phyloP scores from a whole-genome alignment of 148 eudicot species.

The Rhododendron griersonianum region DNA sequence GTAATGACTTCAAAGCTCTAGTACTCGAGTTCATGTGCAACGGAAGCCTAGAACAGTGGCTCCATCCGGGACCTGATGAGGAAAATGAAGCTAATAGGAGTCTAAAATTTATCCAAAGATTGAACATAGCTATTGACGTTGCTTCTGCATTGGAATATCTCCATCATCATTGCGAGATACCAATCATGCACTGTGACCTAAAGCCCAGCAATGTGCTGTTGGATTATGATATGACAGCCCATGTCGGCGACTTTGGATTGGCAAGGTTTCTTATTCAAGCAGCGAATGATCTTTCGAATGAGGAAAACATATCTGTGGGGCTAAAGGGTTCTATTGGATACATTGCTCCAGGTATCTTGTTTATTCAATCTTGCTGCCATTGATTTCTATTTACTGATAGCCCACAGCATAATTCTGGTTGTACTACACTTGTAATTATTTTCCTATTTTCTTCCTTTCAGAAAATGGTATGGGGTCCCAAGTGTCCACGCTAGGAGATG shows the following conservation, averaged over 20 bases:
- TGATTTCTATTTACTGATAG: background rate
- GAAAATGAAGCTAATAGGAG: background rate
- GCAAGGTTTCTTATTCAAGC: constrained; percentile 8
- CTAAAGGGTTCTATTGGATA: constrained; percentile 23
- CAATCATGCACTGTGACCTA: constrained; percentile 21
- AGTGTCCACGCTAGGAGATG: no score
- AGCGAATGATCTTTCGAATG: background rate
- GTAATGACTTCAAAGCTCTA: constrained; percentile 16
- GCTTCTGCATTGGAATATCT: constrained; percentile 20
- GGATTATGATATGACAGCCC: background rate
- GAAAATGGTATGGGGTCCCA: constrained; percentile 17
- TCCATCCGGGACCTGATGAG: constrained; percentile 1
- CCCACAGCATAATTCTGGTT: background rate
- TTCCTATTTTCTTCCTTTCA: background rate
- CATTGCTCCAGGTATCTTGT: constrained; percentile 11
- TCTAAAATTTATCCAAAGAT: background rate
- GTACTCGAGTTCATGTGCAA: constrained; percentile 16
- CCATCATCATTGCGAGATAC: constrained; percentile 13
- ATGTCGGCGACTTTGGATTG: background rate
- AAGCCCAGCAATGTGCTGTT: constrained; percentile 20
- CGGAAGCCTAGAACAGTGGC: constrained; percentile 20
- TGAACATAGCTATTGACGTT: constrained; percentile 14
- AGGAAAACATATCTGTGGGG: background rate
- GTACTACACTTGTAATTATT: background rate
- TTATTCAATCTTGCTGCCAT: background rate